Evolutionary conservation across 2,329 filamentous ascomycete species (phyloP).

Genomic region (Cadophora gregata): DNA sequence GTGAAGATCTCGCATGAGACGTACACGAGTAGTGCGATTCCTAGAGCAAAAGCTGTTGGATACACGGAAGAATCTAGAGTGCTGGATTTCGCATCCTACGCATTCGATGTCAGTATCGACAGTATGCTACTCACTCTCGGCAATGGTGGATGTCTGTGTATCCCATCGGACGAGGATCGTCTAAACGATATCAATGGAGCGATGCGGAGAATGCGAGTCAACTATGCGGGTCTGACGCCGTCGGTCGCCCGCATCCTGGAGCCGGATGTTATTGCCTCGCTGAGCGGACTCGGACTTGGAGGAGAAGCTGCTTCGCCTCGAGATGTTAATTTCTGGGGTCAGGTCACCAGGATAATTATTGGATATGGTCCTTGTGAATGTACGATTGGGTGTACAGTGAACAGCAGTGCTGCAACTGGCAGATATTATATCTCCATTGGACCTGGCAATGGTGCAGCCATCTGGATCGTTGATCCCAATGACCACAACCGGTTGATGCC

Average conservation of each 20-base stretch:
- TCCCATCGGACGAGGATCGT: conserved; percentile 48
- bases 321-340: conserved; percentile 14
- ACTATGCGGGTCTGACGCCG: conserved; percentile 40
- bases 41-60: conserved; percentile 12
- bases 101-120: conserved; percentile 49
- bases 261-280: conserved; percentile 34
- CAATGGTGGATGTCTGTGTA: conserved; percentile 48
- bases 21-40: conserved; percentile 23
- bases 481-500: conserved; percentile 35
- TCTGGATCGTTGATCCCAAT: conserved; percentile 48
- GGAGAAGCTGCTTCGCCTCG: conserved; percentile 37
- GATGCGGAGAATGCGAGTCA: conserved; percentile 36
- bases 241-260: conserved; percentile 40
- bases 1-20: conserved; percentile 37
- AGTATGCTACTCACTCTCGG: conserved; percentile 43
- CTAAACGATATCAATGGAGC: conserved; percentile 47
- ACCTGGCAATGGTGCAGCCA: conserved; percentile 30
- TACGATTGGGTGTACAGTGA: conserved; percentile 22
- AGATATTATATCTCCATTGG: conserved; percentile 31
- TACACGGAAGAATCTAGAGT: conserved; percentile 26
- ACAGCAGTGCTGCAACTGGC: conserved; percentile 17
- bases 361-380: conserved; percentile 25
- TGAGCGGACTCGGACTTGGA: conserved; percentile 37
- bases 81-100: conserved; percentile 44
- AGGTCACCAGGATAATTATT: conserved; percentile 14